Evolutionary conservation across 2,329 filamentous ascomycete species (phyloP).

Genomic region (Fusarium sp.): DNA sequence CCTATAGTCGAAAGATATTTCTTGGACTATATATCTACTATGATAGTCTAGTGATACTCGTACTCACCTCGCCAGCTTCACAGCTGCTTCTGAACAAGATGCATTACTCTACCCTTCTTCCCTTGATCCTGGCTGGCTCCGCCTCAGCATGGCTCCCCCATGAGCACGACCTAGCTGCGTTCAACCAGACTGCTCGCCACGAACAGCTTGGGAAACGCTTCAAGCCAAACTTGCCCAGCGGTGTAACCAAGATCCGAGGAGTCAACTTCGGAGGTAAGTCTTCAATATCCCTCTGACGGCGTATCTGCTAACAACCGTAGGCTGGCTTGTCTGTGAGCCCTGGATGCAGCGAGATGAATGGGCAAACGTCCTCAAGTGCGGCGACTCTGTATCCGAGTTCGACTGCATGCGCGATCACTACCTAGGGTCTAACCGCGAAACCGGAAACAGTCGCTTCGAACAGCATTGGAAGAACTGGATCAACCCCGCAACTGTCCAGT

Average conservation of each 20-base stretch:
- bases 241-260: slow-evolving; percentile 25
- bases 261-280: slow-evolving; percentile 26
- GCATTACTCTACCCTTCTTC: background rate
- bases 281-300: rapidly evolving
- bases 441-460: slow-evolving; percentile 19
- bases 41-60: background rate
- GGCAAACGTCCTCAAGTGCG: slow-evolving; percentile 15
- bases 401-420: slow-evolving; percentile 32
- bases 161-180: slow-evolving; percentile 21
- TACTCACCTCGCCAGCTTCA: rapidly evolving
- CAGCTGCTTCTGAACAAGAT: background rate
- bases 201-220: slow-evolving; percentile 27
- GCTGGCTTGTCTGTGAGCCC: slow-evolving; percentile 25
- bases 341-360: slow-evolving; percentile 19
- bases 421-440: slow-evolving; percentile 6
- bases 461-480: slow-evolving; percentile 30
- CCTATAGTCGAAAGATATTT: background rate
- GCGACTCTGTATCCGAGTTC: slow-evolving; percentile 16
- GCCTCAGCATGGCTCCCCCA: slow-evolving; percentile 26
- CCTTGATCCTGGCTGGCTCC: background rate
- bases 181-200: slow-evolving; percentile 26
- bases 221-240: slow-evolving; percentile 1
- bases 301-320: background rate
- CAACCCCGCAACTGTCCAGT: slow-evolving; percentile 25
- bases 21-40: background rate